A percentile compares a stretch with the other conserved stretches of the same genome.
These are phyloP conservation scores for Aspergillus funiculosus DNA, from an alignment of 495 filamentous ascomycete species.

Conservation along the genomic window DNA sequence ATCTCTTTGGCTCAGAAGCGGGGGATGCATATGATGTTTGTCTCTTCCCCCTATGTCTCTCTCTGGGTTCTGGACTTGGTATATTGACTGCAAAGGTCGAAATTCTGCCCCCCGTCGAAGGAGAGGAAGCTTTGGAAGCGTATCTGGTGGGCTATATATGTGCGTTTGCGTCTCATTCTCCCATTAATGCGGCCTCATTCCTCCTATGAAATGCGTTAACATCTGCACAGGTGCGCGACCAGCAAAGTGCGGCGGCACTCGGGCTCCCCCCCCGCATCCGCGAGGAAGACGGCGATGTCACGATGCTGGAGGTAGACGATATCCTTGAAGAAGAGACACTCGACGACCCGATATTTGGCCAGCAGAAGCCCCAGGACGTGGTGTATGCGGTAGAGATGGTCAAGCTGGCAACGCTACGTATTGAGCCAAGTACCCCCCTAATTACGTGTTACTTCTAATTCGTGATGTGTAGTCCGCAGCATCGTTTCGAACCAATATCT, in stretches of 20 bases:
- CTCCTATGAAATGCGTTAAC: neutral
- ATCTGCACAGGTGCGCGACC: constrained; percentile 30
- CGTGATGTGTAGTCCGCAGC: constrained; percentile 29
- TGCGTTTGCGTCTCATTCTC: too few relatives aligned
- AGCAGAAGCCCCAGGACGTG: constrained; percentile 27
- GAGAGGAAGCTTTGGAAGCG: constrained; percentile 38
- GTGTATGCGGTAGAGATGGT: constrained; percentile 41
- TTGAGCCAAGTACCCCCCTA: constrained; percentile 1
- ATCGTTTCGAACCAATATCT: constrained; percentile 39
- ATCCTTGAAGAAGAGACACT: constrained; percentile 29
- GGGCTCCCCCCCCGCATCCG: constrained; percentile 38
- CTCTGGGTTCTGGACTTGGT: neutral
- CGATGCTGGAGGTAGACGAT: constrained; percentile 33
- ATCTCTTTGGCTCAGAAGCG: constrained; percentile 40
- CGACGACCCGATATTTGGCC: constrained; percentile 26
- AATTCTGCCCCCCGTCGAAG: constrained; percentile 27
- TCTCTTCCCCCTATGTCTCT: neutral
- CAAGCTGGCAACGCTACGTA: constrained; percentile 36
- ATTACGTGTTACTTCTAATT: neutral
- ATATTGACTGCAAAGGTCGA: constrained; percentile 27
- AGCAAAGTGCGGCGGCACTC: constrained; percentile 37
- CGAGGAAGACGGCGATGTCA: constrained; percentile 44
- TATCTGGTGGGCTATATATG: constrained; percentile 48
- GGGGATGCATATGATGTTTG: constrained; percentile 43
- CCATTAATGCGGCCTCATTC: too few relatives aligned